Percentiles rank a stretch among this genome's conserved stretches.
These are phyloP conservation scores for Pisolithus marmoratus DNA, from an alignment of 768 basidiomycete species.

Conservation along the genomic window DNA sequence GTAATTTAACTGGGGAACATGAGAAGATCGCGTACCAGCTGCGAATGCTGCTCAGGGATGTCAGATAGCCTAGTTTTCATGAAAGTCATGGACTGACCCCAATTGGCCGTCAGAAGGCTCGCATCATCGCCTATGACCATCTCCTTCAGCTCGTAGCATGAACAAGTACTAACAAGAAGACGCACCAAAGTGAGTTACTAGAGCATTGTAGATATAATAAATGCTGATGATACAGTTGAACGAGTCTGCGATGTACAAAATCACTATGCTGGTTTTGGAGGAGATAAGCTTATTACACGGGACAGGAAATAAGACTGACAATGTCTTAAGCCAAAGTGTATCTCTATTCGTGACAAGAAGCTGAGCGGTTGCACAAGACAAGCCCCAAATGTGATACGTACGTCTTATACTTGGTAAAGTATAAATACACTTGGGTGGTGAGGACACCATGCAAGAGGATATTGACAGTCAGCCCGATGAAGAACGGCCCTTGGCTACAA, in stretches of 20 bases:
- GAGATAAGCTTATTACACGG: neutral
- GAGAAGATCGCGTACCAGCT: too few species aligned
- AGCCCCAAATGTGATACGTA: neutral
- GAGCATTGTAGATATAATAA: neutral
- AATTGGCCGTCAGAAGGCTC: too few species aligned
- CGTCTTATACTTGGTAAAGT: neutral
- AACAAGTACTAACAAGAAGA: neutral
- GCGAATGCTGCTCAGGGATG: too few species aligned
- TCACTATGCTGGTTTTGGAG: neutral
- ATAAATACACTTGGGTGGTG: neutral
- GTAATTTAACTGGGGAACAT: too few species aligned
- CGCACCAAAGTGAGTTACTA: neutral
- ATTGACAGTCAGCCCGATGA: neutral
- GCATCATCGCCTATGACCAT: neutral
- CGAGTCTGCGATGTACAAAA: neutral
- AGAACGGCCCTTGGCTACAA: neutral
- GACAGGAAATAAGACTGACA: neutral
- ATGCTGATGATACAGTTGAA: neutral
- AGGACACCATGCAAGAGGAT: neutral
- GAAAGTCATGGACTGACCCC: too few species aligned
- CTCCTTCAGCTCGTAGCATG: neutral
- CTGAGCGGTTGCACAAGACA: too few species aligned
- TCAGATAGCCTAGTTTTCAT: too few species aligned
- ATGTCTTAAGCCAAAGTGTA: neutral
- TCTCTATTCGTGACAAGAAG: neutral